A percentile compares a stretch with the other conserved stretches of the same genome.
Conservation (phyloP, 306 rosid genomes). For the Nissolia schottii region DNA sequence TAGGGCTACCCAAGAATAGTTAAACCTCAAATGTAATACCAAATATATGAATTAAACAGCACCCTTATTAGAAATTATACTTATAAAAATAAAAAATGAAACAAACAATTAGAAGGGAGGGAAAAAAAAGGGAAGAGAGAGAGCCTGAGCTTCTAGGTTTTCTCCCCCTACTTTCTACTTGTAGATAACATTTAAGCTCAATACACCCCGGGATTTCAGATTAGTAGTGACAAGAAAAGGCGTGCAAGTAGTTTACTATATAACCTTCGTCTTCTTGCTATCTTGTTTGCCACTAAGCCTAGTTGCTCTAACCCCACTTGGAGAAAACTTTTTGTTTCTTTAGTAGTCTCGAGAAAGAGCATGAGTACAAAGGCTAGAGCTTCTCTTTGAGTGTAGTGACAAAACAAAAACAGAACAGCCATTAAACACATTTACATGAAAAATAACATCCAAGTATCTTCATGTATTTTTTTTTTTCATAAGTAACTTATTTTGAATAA, state of each 20-base stretch:
- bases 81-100: neutral
- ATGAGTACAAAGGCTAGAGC: constrained; percentile 11
- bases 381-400: constrained; percentile 5
- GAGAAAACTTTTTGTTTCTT: constrained; percentile 34
- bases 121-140: neutral
- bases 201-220: constrained; percentile 35
- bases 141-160: constrained; percentile 19
- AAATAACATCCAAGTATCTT: constrained; percentile 11
- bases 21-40: too few species aligned
- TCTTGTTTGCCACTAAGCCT: constrained; percentile 47
- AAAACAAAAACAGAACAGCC: neutral
- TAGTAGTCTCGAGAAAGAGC: constrained; percentile 31
- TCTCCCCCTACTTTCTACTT: constrained; percentile 13
- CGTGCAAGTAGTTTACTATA: constrained; percentile 40
- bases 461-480: neutral
- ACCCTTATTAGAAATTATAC: too few species aligned
- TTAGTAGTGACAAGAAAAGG: constrained; percentile 45
- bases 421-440: constrained; percentile 17
- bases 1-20: too few species aligned
- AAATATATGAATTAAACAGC: too few species aligned
- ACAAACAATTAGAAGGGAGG: neutral
- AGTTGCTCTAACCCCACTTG: constrained; percentile 23
- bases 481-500: neutral
- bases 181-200: constrained; percentile 32
- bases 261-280: constrained; percentile 40